Conservation (phyloP, 176 grass and related monocot genomes). For the Metroxylon sagu region DNA sequence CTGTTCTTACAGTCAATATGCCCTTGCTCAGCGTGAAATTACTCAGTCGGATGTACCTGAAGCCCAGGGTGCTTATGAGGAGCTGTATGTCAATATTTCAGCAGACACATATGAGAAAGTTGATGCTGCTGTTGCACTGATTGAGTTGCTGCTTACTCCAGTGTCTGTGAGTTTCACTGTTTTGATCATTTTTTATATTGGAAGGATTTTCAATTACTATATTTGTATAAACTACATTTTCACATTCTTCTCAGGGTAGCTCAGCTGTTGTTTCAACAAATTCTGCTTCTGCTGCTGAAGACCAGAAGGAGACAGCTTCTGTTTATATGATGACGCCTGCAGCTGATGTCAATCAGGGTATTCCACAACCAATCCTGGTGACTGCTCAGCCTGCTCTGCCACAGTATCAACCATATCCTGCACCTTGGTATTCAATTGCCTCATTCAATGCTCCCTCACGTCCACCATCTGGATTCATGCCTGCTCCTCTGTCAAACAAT, state of each 20-base stretch:
- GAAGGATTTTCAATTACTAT: too few relatives aligned
- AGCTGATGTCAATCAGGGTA: constrained; percentile 26
- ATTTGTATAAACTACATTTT: not conserved
- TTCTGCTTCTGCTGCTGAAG: constrained; percentile 10
- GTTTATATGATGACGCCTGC: constrained; percentile 19
- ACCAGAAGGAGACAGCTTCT: constrained; percentile 23
- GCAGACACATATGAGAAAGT: constrained; percentile 91
- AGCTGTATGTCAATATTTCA: constrained; percentile 59
- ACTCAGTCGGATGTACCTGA: constrained; percentile 52
- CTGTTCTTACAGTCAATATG: constrained; percentile 10
- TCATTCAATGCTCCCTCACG: constrained; percentile 22
- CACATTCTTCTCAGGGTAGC: not conserved
- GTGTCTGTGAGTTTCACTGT: constrained; percentile 39
- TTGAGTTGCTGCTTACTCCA: constrained; percentile 78
- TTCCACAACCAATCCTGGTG: constrained; percentile 15
- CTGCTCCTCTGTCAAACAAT: constrained; percentile 25
- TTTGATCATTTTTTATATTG: too few relatives aligned
- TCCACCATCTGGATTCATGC: constrained; percentile 20
- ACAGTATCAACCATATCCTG: constrained; percentile 50
- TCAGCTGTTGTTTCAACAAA: not conserved
- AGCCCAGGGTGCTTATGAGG: constrained; percentile 56
- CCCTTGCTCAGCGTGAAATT: constrained; percentile 61
- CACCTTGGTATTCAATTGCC: constrained; percentile 38
- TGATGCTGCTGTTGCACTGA: constrained; percentile 69
- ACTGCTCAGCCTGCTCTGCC: constrained; percentile 34